A percentile compares a stretch with the other conserved stretches of the same genome.
These are phyloP conservation scores for Eutrema heterophyllum DNA, from an alignment of 345 rosid genomes.

Conservation along the genomic window DNA sequence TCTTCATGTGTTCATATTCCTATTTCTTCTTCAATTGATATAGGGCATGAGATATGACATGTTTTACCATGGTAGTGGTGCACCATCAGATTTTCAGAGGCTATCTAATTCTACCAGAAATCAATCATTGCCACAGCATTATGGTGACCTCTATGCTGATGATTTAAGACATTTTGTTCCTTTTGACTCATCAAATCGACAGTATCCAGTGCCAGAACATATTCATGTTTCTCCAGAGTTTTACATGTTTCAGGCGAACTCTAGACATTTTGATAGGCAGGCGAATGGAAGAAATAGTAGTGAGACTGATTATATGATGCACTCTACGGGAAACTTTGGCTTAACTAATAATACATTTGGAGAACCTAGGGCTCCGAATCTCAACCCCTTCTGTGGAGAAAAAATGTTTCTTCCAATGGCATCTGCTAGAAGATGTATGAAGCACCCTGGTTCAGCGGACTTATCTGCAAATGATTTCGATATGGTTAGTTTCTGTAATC, in stretches of 20 bases:
- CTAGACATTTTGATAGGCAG: constrained; percentile 31
- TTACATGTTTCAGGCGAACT: constrained; percentile 33
- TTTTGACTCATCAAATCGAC: constrained; percentile 32
- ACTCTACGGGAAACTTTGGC: constrained; percentile 29
- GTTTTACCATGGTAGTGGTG: constrained; percentile 35
- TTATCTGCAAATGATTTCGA: constrained; percentile 36
- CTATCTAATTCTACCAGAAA: constrained; percentile 25
- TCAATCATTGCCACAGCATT: constrained; percentile 22
- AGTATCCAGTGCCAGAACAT: constrained; percentile 31
- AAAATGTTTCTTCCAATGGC: constrained; percentile 30
- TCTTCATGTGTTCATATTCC: constrained; percentile 7
- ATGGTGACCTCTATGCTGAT: constrained; percentile 33
- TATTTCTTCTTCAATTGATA: constrained; percentile 1
- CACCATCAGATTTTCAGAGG: constrained; percentile 30
- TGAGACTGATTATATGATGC: constrained; percentile 27
- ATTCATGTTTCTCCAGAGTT: constrained; percentile 25
- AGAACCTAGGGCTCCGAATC: constrained; percentile 23
- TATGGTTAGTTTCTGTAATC: constrained; percentile 41
- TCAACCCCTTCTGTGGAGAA: constrained; percentile 34
- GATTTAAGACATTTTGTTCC: constrained; percentile 30
- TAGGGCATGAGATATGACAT: constrained; percentile 38
- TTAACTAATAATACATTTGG: constrained; percentile 21
- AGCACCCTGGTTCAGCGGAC: constrained; percentile 22
- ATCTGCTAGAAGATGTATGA: constrained; percentile 22
- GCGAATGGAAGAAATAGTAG: constrained; percentile 30